Conservation (phyloP, 129 eudicot species). For the Flaveria robusta region DNA sequence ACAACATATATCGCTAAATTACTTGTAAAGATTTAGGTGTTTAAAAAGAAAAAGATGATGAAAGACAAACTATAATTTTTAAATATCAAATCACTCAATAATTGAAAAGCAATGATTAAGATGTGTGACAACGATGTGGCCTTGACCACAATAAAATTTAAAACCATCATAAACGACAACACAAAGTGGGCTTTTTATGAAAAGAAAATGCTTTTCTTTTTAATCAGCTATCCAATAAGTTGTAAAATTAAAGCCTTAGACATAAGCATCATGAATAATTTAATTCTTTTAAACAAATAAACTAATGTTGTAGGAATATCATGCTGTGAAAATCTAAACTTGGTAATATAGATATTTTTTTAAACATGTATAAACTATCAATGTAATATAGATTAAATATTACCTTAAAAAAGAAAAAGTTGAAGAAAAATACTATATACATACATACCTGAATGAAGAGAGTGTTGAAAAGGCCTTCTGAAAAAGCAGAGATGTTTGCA, state of each 20-base stretch:
- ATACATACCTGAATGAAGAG: constrained; percentile 61
- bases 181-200: neutral
- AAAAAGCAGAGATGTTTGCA: constrained; percentile 54
- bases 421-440: too few species aligned
- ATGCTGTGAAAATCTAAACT: too few species aligned
- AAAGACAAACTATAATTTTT: neutral
- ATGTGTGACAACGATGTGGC: constrained; percentile 5
- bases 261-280: neutral
- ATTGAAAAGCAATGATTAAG: neutral
- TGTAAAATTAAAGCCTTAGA: neutral
- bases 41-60: neutral
- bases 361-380: too few species aligned
- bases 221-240: neutral
- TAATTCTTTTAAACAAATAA: neutral
- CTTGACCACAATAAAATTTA: neutral
- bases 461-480: constrained; percentile 67
- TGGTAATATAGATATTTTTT: too few species aligned
- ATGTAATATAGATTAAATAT: too few species aligned
- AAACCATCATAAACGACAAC: neutral
- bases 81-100: neutral
- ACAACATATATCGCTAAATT: too few species aligned
- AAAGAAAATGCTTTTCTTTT: neutral
- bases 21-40: too few species aligned
- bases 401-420: too few species aligned
- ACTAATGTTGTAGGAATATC: too few species aligned